These are phyloP conservation scores for Platanthera guangdongensis DNA, from an alignment of 106 monocot species.

Conservation along the genomic window DNA sequence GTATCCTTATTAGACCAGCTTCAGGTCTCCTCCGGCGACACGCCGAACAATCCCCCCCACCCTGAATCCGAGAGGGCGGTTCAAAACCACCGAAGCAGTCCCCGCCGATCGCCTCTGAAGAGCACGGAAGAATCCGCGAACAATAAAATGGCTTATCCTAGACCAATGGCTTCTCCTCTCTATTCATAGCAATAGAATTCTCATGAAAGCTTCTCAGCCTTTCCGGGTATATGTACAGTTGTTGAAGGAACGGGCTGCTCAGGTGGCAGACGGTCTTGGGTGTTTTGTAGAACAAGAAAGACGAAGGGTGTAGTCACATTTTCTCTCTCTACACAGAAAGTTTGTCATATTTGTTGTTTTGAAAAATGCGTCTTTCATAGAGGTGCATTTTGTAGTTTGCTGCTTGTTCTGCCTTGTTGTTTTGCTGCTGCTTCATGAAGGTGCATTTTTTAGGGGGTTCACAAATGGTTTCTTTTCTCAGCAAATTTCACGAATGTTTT, in stretches of 20 bases:
- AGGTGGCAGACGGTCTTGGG: background rate
- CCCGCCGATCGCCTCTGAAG: constrained; percentile 7
- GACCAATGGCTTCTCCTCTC: constrained; percentile 26
- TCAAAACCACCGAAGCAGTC: background rate
- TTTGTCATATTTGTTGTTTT: background rate
- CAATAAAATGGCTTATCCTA: constrained; percentile 16
- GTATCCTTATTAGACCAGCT: constrained; percentile 52
- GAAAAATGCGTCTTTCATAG: no score
- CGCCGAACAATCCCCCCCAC: background rate
- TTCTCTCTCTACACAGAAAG: background rate
- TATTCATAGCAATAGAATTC: constrained; percentile 12
- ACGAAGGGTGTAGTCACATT: background rate
- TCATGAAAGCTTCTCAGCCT: background rate
- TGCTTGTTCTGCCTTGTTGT: background rate
- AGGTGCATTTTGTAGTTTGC: no score
- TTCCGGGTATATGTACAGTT: background rate
- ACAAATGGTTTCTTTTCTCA: no score
- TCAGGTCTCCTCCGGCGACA: constrained; percentile 21
- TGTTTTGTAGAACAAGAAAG: constrained; percentile 2
- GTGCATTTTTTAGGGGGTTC: no score
- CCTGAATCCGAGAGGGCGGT: background rate
- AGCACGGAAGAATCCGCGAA: constrained; percentile 13
- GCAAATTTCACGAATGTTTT: no score
- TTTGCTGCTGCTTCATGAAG: background rate
- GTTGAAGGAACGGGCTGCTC: background rate